Evolutionary conservation across 2,329 filamentous ascomycete genomes (phyloP), one percentile per base, ranked within the genome.

Genomic region (Aureobasidium sp.): DNA sequence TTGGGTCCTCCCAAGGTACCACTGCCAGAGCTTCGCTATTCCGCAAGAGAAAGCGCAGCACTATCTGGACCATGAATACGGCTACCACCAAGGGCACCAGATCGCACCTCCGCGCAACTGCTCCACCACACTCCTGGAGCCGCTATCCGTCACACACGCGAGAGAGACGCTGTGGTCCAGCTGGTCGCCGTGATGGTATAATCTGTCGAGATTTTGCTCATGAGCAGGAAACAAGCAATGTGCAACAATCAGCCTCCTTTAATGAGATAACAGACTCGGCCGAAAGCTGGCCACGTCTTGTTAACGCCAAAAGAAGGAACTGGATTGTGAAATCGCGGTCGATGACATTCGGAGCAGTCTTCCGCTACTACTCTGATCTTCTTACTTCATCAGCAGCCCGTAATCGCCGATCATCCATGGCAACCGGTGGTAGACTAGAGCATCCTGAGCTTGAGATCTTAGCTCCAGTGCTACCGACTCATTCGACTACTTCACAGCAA

Each of bases 371-470:
- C 63, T 69, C 72, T 3, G 75, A 71, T 25, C 68, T 79, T 7
- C 77, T 80, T 66, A 72, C 77, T 66, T 66, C 69, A 66, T 32
- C 75, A 70, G 62, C 76, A 71, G 76, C 75, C 3, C 71, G 74
- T 59, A 78, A 78, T 30, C 76, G 79, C 63, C 73, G 78, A 3
- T 77, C 74, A 42, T 76, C 73, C 0, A 70, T 78, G 14, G 68
- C 75, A 0, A 70, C 72, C 14, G 73, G 75, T 16, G 78, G 77
- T 1, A 72, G 69, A n/a, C 66, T 80, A 3, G 72, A 74, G 37
- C 72, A 76, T 62, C 78, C 78, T 0, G 78, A 81, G 59, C 68
- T 81, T 54, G 78, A 81, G 64, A 69, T 80, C 6, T 55, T 80
- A 34, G 73, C 77, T 3, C 68, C 74, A 8, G 67, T 76, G 13